phyloP scores from a whole-genome alignment of 805 yeast genomes.

The Lipomyces mesembrius region DNA sequence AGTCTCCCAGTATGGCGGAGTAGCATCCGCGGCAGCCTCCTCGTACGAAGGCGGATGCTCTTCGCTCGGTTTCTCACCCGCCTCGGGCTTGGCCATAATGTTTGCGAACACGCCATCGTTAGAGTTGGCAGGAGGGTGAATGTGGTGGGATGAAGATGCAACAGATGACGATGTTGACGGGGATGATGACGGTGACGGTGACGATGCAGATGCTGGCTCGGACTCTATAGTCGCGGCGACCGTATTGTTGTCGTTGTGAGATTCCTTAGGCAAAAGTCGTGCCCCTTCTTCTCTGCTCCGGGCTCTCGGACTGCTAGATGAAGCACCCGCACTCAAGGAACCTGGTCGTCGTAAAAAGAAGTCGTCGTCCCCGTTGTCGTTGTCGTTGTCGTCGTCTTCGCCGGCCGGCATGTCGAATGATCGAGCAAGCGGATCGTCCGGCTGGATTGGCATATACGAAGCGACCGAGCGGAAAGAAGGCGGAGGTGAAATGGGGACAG shows the following conservation, averaged over 20 bases:
- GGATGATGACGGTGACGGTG: conserved; percentile 7
- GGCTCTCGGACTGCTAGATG: not conserved
- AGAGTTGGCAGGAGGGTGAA: conserved; percentile 10
- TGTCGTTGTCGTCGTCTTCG: conserved; percentile 30
- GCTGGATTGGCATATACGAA: conserved; percentile 35
- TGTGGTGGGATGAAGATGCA: conserved; percentile 7
- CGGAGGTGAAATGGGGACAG: conserved; percentile 36
- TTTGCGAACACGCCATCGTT: conserved; percentile 94
- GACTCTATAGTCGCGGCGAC: not conserved
- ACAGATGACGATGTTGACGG: conserved; percentile 33
- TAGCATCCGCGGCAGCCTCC: conserved; percentile 90
- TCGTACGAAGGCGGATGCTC: conserved; percentile 61
- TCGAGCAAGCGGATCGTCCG: conserved; percentile 38
- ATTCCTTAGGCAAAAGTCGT: not conserved
- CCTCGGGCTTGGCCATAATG: conserved; percentile 85
- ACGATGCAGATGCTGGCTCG: conserved; percentile 10
- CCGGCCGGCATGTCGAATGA: conserved; percentile 29
- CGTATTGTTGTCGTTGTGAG: not conserved
- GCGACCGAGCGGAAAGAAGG: conserved; percentile 37
- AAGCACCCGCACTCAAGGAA: not conserved
- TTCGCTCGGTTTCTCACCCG: conserved; percentile 41
- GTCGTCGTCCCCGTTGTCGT: conserved; percentile 27
- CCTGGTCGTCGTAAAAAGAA: conserved; percentile 15
- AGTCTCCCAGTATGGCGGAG: conserved; percentile 97
- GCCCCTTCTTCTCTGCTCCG: conserved; percentile 5